Base-by-base conservation (phyloP, 345 rosid genomes). In the Pseudoturritis turrita region DNA sequence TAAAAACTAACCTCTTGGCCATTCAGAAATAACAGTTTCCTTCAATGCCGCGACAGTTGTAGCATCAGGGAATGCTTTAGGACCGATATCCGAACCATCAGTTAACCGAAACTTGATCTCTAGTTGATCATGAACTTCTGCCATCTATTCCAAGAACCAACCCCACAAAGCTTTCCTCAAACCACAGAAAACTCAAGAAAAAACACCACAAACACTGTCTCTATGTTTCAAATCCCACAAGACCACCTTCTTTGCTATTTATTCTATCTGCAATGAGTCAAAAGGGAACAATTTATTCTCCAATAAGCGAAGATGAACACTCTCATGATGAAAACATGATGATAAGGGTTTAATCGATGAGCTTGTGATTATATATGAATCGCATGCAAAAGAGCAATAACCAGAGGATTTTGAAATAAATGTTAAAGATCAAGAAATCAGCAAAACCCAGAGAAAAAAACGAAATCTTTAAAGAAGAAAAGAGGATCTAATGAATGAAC, bases 71-170 rank as follows among this genome's bases (percentile, higher is more conserved):
- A 88, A 95, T 62, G 84, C 57, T 82, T 78, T 88, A 43, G 99
- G 99, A 55, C 99, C 99, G 6, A 95, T 95, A 85, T 95, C 99
- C 0, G 96, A 84, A 72, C 96, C 97, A 73, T 95, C 99, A 2
- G 78, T 81, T 81, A 95, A 84, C 29, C 97, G 87, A 80, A 95
- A 95, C 86, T 87, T 91, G 80, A 95, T 89, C 86, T 95, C 93
- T 67, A 89, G 74, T 77, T 88, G 96, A 85, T 89, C 85, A 77
- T 89, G 86, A 10, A 85, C 90, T 58, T 78, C 87, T 49, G 89
- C 89, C 99, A 91, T 95, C 70, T 75, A 40, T 28, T 43, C 73
- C 80, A 68, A 53, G 49, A 65, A 75, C 23, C 66, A 72, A 75
- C 19, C 36, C 39, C n/a, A 53, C 57, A 74, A 65, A 62, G 49